Base-by-base conservation (phyloP, 169 alveolate genomes). In the Eimeria praecox region DNA sequence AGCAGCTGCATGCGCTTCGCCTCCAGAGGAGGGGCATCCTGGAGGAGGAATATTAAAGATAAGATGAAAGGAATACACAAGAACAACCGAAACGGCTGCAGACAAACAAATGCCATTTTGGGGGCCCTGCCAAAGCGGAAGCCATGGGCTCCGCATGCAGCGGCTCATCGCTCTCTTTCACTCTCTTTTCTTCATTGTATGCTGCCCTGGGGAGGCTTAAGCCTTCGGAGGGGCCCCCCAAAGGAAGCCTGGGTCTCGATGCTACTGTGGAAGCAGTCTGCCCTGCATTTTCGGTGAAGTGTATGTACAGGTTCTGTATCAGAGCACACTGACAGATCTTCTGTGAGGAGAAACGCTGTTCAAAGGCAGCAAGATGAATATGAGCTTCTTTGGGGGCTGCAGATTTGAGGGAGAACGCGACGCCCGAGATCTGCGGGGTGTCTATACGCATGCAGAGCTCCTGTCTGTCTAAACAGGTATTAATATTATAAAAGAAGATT, bases 1-100 rank as follows among this genome's bases (percentile, higher is more conserved):
- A 71, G 82, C 27, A 59, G 20, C n/a, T 59, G 69, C 82, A 71
- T 71, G 82, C 82, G 82, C 44, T 14, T 71, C 46, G 82, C 82
- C 14, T 30, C 0, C 20, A 71, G 46, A 30, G 46, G 46, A 0
- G 82, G 49, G 22, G 22, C 40, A 30, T 38, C 8, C 44, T 64
- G 33, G 20, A 33, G 82, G 16, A 71, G 33, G 46, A 30, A 30
- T 14, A 71, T 6, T 38, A 38, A 9, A 12, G 16, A 33, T 22
- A 71, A 14, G 40, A 30, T 24, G 82, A 12, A 71, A 71, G 20
- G 16, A 38, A 30, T 71, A 12, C 1, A 71, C 46, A 27, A 71
- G 24, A 71, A 33, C 46, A 38, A 71, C 46, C 16, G 82, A 38
- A 2, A 42, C 82, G n/a, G 22, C 42, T 22, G 9, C 22, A 24